Percentiles rank a stretch among this genome's conserved stretches.
Evolutionary conservation across 1,139 yeast genomes (phyloP).

Genomic region (Lodderomyces oxycetoniae): DNA sequence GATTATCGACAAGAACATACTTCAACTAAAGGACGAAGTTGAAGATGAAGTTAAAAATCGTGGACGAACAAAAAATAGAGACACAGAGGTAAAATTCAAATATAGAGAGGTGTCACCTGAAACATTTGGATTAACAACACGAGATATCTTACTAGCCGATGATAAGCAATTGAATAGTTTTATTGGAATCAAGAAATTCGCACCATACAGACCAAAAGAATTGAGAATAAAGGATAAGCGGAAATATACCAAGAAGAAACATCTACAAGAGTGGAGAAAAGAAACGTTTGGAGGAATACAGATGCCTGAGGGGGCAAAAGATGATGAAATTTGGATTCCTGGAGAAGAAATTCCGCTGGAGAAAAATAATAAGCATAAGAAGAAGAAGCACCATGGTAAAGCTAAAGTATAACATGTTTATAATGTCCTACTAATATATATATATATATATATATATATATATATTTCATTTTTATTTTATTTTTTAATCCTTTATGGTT

Average conservation of each 20-base stretch:
- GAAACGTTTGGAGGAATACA: conserved; percentile 65
- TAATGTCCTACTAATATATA: background rate
- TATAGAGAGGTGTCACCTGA: conserved; percentile 97
- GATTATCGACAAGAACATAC: conserved; percentile 49
- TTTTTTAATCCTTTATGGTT: conserved; percentile 9
- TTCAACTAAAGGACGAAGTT: conserved; percentile 53
- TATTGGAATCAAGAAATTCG: conserved; percentile 86
- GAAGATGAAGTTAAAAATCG: conserved; percentile 48
- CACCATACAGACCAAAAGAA: conserved; percentile 83
- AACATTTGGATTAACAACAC: conserved; percentile 75
- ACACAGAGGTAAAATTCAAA: conserved; percentile 54
- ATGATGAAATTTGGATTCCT: conserved; percentile 38
- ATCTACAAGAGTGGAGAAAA: conserved; percentile 86
- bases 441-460: background rate
- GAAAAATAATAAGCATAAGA: background rate
- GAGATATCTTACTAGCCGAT: conserved; percentile 88
- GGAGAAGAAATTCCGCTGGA: conserved; percentile 7
- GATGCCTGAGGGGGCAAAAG: conserved; percentile 30
- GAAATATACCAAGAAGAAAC: conserved; percentile 76
- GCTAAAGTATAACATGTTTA: background rate
- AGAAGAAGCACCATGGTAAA: background rate
- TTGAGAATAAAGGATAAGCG: conserved; percentile 72
- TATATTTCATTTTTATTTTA: background rate
- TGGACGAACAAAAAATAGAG: conserved; percentile 39
- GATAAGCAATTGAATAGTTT: conserved; percentile 79